Base-by-base conservation (phyloP, 2,329 filamentous ascomycete species). In the Emergomyces africanus region DNA sequence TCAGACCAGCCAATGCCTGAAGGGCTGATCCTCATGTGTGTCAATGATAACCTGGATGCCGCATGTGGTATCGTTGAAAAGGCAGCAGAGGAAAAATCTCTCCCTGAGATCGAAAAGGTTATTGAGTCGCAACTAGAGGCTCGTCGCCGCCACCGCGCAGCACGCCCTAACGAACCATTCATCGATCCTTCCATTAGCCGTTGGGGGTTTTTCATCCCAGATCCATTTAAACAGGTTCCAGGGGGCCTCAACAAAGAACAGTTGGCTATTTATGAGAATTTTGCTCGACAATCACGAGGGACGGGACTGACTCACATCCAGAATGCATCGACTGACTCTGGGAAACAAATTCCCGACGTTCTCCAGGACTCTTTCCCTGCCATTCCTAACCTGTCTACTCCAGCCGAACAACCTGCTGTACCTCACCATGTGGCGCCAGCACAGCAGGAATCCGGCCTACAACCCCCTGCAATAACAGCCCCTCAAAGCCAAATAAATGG, bases 1-100 rank as follows among this genome's bases (percentile, higher is more conserved):
- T 80, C 80, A 1, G 81, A 84, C 57, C 83, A 86, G 66, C 88
- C 89, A 18, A 81, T 99, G 62, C 90, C 94, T 0, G 94, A 99
- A 74, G 94, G 94, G 6, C 89, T 94, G 37, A 94, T 99, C 62
- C 83, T 97, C 59, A 96, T 99, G 89, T 97, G 95, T 73, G 92
- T 99, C 62, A 99, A 97, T 71, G 92, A 95, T 64, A 99, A 99
- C 70, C 81, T 99, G 35, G 94, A 99, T 66, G 81, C 90, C 46
- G 92, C 95, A 53, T 97, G 94, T 69, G 87, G 83, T 66, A 89
- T 96, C 63, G 95, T 99, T 51, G 94, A 99, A 73, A 90, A 94
- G 72, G 91, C 94, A 57, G 95, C 94, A 2, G 92, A 97, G 71
- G 89, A 95, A 68, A 88, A 92, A 62, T 94, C 94, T 10, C 79